Base-by-base conservation (phyloP, 257 asterid species). In the Osmanthus fragrans region DNA sequence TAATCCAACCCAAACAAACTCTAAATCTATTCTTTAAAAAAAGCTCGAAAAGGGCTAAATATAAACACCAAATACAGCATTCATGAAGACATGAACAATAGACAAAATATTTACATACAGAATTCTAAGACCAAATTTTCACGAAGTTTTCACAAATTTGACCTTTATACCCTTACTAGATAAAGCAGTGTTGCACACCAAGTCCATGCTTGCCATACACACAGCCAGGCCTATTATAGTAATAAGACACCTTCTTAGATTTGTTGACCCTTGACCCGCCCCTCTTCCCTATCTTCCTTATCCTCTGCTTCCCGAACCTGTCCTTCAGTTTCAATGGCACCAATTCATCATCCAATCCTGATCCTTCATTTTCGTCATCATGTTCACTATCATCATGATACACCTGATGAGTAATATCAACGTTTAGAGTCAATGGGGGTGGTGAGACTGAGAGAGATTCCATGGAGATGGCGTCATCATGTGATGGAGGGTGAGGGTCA, bases 291-390 rank as follows among this genome's bases (percentile, higher is more conserved):
- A 89, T 73, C 80, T 92, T 94, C 86, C 73, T 84, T 1, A 91
- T 89, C 90, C 97, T 86, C 89, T 94, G 90, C 77, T 81, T 88
- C 79, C 88, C 97, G 23, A 87, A 79, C 82, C 81, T 94, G 64
- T 76, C 84, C 83, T 83, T 86, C 84, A 90, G 67, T 60, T 85
- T 79, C 85, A 89, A 80, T 0, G 97, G 97, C 82, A 94, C 84
- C 93, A 94, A 78, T 66, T 94, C 96, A 80, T 94, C 97, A 39
- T 91, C 95, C 76, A 86, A 63, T 67, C 83, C 91, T 4, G 18
- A 25, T 6, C 69, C 34, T 63, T 25, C 69, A 63, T 12, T 84
- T 7, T 85, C 84, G 0, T 77, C 83, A 1, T 83, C 89, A 7
- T 82, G 76, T 0, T 29, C 86, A 4, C 37, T 32, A 15, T 64